Evolutionary conservation across 257 asterid genomes (phyloP).

Genomic region (Anisodus tanguticus): DNA sequence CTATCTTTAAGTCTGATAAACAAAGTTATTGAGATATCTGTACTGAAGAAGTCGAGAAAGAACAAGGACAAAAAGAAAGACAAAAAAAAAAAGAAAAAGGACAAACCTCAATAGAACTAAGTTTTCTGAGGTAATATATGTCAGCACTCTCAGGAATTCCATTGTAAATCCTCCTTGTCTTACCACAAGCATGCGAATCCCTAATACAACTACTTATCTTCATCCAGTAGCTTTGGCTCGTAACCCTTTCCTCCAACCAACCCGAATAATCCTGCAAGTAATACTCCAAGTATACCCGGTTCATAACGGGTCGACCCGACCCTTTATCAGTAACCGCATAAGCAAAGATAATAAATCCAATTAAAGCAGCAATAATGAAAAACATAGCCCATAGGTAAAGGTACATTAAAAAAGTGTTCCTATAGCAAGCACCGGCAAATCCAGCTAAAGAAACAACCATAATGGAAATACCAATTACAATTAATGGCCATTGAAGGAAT

Average conservation of each 20-base stretch:
- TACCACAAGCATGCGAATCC: constrained; percentile 58
- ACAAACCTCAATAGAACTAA: constrained; percentile 66
- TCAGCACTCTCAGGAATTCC: constrained; percentile 69
- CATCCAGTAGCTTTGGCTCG: constrained; percentile 53
- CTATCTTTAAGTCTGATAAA: background rate
- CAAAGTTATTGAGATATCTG: background rate
- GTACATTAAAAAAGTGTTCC: constrained; percentile 84
- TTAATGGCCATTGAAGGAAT: constrained; percentile 91
- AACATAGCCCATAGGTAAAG: constrained; percentile 86
- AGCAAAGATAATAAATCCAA: constrained; percentile 78
- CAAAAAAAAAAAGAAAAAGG: background rate
- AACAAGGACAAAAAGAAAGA: background rate
- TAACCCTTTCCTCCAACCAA: constrained; percentile 72
- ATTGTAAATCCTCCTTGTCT: constrained; percentile 40
- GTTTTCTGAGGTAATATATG: constrained; percentile 54
- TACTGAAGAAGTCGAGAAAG: background rate
- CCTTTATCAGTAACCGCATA: constrained; percentile 82
- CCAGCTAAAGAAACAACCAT: constrained; percentile 92
- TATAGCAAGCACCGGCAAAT: constrained; percentile 77
- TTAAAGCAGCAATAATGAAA: constrained; percentile 61
- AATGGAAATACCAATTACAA: constrained; percentile 67
- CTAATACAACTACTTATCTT: constrained; percentile 68
- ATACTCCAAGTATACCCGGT: constrained; percentile 66
- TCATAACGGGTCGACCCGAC: constrained; percentile 61
- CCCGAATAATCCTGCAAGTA: constrained; percentile 70